Base-by-base conservation (phyloP, 2,329 filamentous ascomycete genomes). In the Cercospora zeae-maydis region DNA sequence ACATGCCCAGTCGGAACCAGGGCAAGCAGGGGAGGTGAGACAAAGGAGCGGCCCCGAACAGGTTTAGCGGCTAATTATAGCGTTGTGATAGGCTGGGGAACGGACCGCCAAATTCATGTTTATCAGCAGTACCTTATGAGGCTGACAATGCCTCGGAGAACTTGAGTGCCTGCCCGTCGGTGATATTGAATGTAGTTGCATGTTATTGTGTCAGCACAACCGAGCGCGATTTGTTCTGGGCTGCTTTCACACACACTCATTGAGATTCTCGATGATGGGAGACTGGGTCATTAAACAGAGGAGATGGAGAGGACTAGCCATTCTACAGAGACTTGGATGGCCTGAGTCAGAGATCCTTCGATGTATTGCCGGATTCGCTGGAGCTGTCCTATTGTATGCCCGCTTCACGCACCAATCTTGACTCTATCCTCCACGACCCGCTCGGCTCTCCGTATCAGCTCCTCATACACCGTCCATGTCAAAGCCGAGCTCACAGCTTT, bases 401-500 rank as follows among this genome's bases (percentile, higher is more conserved):
- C 36, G 33, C 9, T 24, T 58, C n/a, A 58, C 8, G 54, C 36
- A 21, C 19, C 51, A 14, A 62, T 7, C 49, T 51, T 47, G 45
- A 55, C 37, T 36, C 62, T 58, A 42, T 62, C 62, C 10, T 65
- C 63, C n/a, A 69, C 37, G 1, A 53, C 68, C 21, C 62, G 78
- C 75, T 88, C 86, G 0, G 89, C 89, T 70, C 90, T 83, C 64
- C 93, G 81, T 66, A 98, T 89, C 70, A 97, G 77, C 76, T 97
- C 93, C 79, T 99, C 95, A 74, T 99, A 99, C 42, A 97, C 83
- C 9, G 93, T 98, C 95, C 95, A 99, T 7, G 93, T 93, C 69
- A 98, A 82, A n/a, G 95, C 95, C 58, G 90, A 93, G 76, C 93
- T 97, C 49, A 97, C 78, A 4, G 92, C 93, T 77, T 99, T 99